Evolutionary conservation across 140 eudicot genomes (phyloP), one percentile per base, ranked within the genome.

Genomic region (Senecio squalidus): DNA sequence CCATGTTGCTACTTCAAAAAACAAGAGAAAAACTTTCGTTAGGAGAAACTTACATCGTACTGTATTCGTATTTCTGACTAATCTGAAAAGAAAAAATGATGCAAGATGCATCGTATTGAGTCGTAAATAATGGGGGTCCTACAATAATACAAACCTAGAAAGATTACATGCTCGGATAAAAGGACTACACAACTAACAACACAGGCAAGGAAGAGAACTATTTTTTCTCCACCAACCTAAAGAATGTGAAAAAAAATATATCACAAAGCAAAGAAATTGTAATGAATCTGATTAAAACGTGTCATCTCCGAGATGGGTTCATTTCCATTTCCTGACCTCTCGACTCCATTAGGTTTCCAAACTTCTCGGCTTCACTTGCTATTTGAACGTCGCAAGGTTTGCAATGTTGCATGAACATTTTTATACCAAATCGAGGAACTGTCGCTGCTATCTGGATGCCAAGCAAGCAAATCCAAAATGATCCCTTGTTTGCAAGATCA

Each of bases 331-430:
- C 92, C 15, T 79, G 62, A 29, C 60, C 62, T 39, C 68, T 69
- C 31, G 71, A 66, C 15, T 82, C 84, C 61, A 68, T 53, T 31
- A 51, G 55, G 54, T 38, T 84, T 20, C 96, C 80, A 57, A 73
- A 77, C 63, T 84, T 93, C 60, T 93, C 96, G 5, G 89, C 94
- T 75, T 93, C 99, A 67, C 90, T 82, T 64, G 89, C 96, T 54
- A 93, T 78, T 62, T 88, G 95, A 55, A 93, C 76, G 62, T 93
- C 99, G 0, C 68, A 55, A 28, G 99, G 99, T 49, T 64, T 77
- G 71, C 47, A 80, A 50, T 77, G 59, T 72, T 87, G 93, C 2
- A 65, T 49, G 50, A 73, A 72, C 48, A 56, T 45, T 74, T 81
- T 93, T 33, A 82, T 80, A 63, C 67, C 95, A 54, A 93, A 88